Evolutionary conservation across 768 basidiomycete genomes (phyloP).

Genomic region (Cantharellus anzutake): DNA sequence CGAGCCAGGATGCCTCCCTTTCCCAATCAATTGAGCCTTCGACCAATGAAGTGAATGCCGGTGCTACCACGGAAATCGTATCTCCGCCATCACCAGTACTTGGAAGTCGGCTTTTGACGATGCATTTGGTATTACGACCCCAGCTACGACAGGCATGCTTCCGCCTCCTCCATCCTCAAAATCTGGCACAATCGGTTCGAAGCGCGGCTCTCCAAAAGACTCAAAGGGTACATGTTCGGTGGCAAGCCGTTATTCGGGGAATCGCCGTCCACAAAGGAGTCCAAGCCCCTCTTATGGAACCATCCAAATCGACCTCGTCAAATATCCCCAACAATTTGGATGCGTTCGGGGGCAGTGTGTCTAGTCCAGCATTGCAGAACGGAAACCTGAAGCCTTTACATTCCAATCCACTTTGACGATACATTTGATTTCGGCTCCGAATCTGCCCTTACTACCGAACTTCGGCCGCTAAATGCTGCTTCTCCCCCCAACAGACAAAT

Average conservation of each 20-base stretch:
- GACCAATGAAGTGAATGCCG: no score
- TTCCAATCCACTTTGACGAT: conserved; percentile 30
- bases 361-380: background rate
- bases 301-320: background rate
- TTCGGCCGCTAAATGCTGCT: background rate
- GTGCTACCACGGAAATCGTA: no score
- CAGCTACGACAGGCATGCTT: no score
- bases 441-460: conserved; percentile 10
- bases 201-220: no score
- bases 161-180: no score
- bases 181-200: no score
- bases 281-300: background rate
- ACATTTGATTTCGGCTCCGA: conserved; percentile 27
- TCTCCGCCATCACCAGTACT: no score
- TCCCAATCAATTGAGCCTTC: no score
- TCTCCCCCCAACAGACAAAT: conserved; percentile 2
- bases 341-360: background rate
- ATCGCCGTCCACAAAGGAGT: background rate
- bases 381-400: background rate
- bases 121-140: no score
- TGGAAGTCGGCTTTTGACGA: no score
- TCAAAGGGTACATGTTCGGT: background rate
- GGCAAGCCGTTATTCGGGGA: background rate
- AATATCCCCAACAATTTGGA: background rate
- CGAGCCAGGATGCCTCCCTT: background rate